Evolutionary conservation across 2,329 filamentous ascomycete species (phyloP), one percentile per base, ranked within the genome.

Genomic region (Curvularia eragrostidis): DNA sequence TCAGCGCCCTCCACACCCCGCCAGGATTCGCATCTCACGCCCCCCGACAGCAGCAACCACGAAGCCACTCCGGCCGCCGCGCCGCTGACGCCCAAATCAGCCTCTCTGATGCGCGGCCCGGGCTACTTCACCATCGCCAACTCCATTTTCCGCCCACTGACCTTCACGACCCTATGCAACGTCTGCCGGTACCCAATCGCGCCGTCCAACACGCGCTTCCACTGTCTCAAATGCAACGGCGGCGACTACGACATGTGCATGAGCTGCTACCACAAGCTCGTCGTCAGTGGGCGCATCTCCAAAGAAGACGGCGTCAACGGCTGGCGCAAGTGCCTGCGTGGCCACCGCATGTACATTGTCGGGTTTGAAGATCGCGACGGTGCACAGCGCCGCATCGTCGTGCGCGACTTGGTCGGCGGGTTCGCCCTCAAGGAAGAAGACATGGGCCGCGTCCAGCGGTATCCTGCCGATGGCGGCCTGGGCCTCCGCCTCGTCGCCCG

Each of bases 191-290:
- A 87, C 48, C 81, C 86, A 0, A 96, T 97, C 58, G 83, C 87
- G 2, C 87, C 91, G 0, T 85, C 83, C 0, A 83, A 87, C 50
- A 85, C 85, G 5, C 85, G 93, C 13, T 93, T 89, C 66, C 94
- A 97, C 77, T 98, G 94, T 77, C 88, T 87, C 48, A 80, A 83
- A 50, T 96, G 93, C 75, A 87, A 86, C 50, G 81, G 84, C 28
- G 93, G 93, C n/a, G 90, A 96, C 74, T 96, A 95, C 75, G 91
- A 97, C 66, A 85, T 97, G 47, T 97, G 93, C 78, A 83, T 83
- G 18, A 80, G 83, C 3, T 97, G 93, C 80, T 97, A 97, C 75
- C 79, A 84, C 48, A 84, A 84, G 46, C 82, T 93, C 7, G 84
- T 90, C 1, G 77, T 81, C 1, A 83, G 83, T 0, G 84, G 85